Base-by-base conservation (phyloP, 495 filamentous ascomycete genomes). In the Aspergillus coremiiformis region DNA sequence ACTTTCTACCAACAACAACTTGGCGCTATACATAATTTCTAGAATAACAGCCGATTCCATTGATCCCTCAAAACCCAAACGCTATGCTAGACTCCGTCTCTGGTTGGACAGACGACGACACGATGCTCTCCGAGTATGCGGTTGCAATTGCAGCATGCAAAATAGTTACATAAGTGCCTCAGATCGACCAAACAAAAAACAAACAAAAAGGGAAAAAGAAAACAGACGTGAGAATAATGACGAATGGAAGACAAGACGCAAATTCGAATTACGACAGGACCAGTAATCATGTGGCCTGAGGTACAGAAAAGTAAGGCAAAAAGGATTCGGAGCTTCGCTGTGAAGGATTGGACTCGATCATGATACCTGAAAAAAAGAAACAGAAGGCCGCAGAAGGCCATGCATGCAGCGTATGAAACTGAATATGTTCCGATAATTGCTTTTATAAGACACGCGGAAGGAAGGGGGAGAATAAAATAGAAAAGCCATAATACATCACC, bases 401-500 rank as follows among this genome's bases (percentile, higher is more conserved):
- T 56, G 53, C 48, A 51, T 56, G 12, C 32, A 12, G 32, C 32
- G 41, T 35, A 22, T 44, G 39, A 32, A 39, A 41, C n/a, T 41
- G 15, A 4, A 21, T 7, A 41, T 17, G 19, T 21, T 41, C 37
- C 17, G 17, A 41, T 17, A 6, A 39, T 24, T 35, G 44, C 23
- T 24, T 45, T 50, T 46, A 24, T 41, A 22, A 22, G 39, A 26
- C 20, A 52, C 29, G 27, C 27, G 29, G 21, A 20, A 23, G 8
- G 45, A 37, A 46, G 43, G 32, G 32, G 12, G 29, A 44, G 27
- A 32, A 15, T 10, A 29, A 35, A 47, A 15, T 41, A 11, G 14
- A 22, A 26, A 21, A 33, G 32, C 47, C 44, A 35, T 57, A 56
- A 52, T 57, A 53, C 55, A 53, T 47, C 44, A 23, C 55, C 49